Evolutionary conservation across 768 basidiomycete species (phyloP), one percentile per base, ranked within the genome.

Genomic region (Cubamyces lactineus): DNA sequence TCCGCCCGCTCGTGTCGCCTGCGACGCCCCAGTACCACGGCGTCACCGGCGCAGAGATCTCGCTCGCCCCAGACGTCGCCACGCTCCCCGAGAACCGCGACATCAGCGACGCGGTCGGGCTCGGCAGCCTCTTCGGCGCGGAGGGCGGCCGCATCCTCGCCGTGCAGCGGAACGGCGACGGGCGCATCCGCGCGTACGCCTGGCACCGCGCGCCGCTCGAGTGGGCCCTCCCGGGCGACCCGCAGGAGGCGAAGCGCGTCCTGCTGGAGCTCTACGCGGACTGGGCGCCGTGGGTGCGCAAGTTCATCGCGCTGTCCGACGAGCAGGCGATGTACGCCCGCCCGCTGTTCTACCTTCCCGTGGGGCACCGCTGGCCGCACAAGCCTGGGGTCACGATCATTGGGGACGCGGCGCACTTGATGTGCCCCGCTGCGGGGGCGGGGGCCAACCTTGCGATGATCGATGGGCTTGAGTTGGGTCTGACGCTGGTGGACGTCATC

Each of bases 361-460:
- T 34, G 5, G 62, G 34, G 17, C 63, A 66, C 45, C 21, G 9
- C 42, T 65, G 66, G 67, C 47, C 46, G n/a, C 42, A 58, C 49
- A 56, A 38, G 45, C 40, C 34, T 16, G 56, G 56, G n/a, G 34
- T 57, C 30, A 57, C 56, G 46, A n/a, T 57, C 58, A 21, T 48
- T 43, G 21, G 59, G 48, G 78, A 78, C 45, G 75, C 77, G 2
- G 76, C 76, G 6, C 76, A 79, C 57, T 61, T 75, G 8, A 77
- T 78, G 76, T 64, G 68, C 2, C 77, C 75, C 4, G 77, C 76
- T 58, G 73, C 70, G 1, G 76, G 78, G 8, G 74, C 75, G 23
- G 77, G 78, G 6, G 76, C 71, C 51, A 78, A 79, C 57, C 72
- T 71, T 39, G 74, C 73, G 45, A 70, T 76, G 74, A 48, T 63